Conservation (phyloP, 768 basidiomycete genomes). For the Leucocoprinus sp. region DNA sequence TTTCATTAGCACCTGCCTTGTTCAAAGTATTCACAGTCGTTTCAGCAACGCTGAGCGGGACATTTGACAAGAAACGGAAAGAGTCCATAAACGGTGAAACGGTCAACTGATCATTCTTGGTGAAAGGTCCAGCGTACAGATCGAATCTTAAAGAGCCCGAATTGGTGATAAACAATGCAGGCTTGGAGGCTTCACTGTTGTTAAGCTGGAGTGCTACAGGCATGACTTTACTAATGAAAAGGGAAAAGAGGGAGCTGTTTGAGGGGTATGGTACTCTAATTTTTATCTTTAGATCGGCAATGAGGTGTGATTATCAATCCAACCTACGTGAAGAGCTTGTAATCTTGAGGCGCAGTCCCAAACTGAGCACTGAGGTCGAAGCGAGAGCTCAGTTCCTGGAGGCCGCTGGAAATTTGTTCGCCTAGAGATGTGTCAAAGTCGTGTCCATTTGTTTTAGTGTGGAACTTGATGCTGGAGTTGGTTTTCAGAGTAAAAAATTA, state of each 20-base stretch:
- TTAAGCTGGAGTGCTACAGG: slow-evolving; percentile 52
- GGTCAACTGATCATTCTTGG: slow-evolving; percentile 74
- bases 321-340: slow-evolving; percentile 52
- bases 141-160: slow-evolving; percentile 61
- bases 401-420: slow-evolving; percentile 40
- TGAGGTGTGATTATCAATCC: too few relatives aligned
- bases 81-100: slow-evolving; percentile 60
- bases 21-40: slow-evolving; percentile 49
- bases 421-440: slow-evolving; percentile 60
- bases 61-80: slow-evolving; percentile 54
- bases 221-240: slow-evolving; percentile 47
- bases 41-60: slow-evolving; percentile 42
- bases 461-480: slow-evolving; percentile 38
- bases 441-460: slow-evolving; percentile 41
- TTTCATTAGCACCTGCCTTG: slow-evolving; percentile 29
- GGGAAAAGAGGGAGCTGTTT: slow-evolving; percentile 48
- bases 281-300: too few relatives aligned
- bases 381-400: slow-evolving; percentile 20
- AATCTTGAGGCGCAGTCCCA: slow-evolving; percentile 73
- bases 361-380: slow-evolving; percentile 42
- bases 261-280: slow-evolving; percentile 57
- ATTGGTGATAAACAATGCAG: slow-evolving; percentile 59
- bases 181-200: slow-evolving; percentile 51
- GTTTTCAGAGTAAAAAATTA: neutral
- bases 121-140: slow-evolving; percentile 62